Evolutionary conservation across 768 basidiomycete genomes (phyloP).

Genomic region (Suillus tomentosus): DNA sequence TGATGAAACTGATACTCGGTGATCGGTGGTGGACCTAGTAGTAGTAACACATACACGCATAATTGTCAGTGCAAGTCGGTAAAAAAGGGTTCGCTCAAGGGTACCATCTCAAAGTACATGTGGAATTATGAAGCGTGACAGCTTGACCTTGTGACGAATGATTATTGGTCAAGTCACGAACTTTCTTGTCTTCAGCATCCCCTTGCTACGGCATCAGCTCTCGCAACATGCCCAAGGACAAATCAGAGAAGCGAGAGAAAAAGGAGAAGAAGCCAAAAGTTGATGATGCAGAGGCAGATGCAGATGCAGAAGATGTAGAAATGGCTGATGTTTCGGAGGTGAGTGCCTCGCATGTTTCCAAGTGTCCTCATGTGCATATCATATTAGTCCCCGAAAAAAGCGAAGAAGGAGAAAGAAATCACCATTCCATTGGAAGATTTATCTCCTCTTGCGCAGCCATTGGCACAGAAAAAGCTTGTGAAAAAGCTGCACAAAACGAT

Average conservation of each 20-base stretch:
- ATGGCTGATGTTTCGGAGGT: slow-evolving; percentile 41
- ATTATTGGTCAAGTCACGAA: background rate
- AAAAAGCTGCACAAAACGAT: slow-evolving; percentile 96
- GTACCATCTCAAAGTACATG: background rate
- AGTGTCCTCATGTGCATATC: slow-evolving; percentile 12
- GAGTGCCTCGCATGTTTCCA: slow-evolving; percentile 9
- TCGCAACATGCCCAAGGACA: slow-evolving; percentile 65
- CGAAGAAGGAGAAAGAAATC: slow-evolving; percentile 66
- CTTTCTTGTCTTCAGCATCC: background rate
- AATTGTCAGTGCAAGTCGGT: background rate
- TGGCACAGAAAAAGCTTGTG: slow-evolving; percentile 89
- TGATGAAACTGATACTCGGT: slow-evolving; percentile 23
- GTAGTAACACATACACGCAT: background rate
- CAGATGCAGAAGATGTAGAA: slow-evolving; percentile 51
- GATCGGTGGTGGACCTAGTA: background rate
- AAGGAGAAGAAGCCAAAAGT: slow-evolving; percentile 70
- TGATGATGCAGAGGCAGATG: slow-evolving; percentile 32
- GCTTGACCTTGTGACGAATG: background rate
- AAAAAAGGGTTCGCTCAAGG: background rate
- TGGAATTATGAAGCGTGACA: slow-evolving; percentile 5
- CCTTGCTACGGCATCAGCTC: slow-evolving; percentile 2
- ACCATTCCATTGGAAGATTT: slow-evolving; percentile 76
- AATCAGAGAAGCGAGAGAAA: slow-evolving; percentile 74
- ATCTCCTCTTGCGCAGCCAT: slow-evolving; percentile 90
- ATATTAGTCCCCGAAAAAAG: slow-evolving; percentile 53